phyloP scores from a whole-genome alignment of 176 grass and related monocot species.

The Avena sativa region DNA sequence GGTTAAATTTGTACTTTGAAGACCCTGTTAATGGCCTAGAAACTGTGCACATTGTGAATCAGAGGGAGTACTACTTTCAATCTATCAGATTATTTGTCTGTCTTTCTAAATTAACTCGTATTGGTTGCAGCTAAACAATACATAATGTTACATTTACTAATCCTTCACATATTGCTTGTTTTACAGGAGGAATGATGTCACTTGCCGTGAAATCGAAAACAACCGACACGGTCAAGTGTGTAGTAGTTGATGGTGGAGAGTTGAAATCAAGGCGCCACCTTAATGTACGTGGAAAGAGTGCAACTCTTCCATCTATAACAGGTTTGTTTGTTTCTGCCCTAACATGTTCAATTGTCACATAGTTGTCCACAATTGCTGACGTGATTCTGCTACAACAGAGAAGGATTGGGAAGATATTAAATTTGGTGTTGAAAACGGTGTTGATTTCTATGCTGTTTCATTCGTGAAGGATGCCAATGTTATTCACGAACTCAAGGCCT shows the following conservation, averaged over 20 bases:
- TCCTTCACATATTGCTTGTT: conserved; percentile 29
- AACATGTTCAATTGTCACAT: conserved; percentile 25
- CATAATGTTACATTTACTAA: conserved; percentile 5
- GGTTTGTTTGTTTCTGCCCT: conserved; percentile 50
- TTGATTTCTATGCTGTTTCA: conserved; percentile 99
- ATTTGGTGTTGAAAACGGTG: conserved; percentile 88
- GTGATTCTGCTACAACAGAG: conserved; percentile 61
- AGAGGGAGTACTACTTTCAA: not conserved
- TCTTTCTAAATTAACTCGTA: conserved; percentile 23
- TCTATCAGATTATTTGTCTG: conserved; percentile 27
- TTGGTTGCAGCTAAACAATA: conserved; percentile 34
- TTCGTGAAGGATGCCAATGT: conserved; percentile 97
- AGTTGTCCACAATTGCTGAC: conserved; percentile 35
- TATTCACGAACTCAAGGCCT: conserved; percentile 91
- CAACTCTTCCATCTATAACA: conserved; percentile 94
- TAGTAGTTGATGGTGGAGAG: conserved; percentile 94
- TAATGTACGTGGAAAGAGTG: conserved; percentile 96
- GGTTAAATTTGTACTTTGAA: not conserved
- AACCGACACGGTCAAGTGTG: conserved; percentile 79
- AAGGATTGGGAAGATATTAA: conserved; percentile 99
- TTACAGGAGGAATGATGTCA: conserved; percentile 96
- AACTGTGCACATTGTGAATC: not conserved
- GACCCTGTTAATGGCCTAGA: not conserved
- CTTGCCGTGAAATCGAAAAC: conserved; percentile 83
- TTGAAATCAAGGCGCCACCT: conserved; percentile 95